Evolutionary conservation across 2,329 filamentous ascomycete species (phyloP), one percentile per base, ranked within the genome.

Genomic region (Fusarium acutatum): DNA sequence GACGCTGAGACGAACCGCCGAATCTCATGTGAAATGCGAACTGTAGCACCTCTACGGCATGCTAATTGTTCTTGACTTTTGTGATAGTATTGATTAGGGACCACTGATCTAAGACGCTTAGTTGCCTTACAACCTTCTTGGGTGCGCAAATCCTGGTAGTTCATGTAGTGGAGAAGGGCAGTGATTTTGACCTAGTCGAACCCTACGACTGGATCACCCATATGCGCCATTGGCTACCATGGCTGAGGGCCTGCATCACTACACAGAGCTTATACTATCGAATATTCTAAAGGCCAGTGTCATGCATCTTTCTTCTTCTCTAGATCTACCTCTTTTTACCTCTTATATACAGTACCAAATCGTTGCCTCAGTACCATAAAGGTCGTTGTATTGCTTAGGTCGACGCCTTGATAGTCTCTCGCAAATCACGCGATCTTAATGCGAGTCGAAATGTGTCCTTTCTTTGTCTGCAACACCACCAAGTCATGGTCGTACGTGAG

Each of bases 401-500:
- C 10, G 28, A 30, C 22, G 1, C 9, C 18, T 30, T 12, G 20
- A 30, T 30, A 6, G 28, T 17, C 12, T 3, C 20, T 12, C 7
- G 3, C 11, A 8, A 30, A n/a, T 49, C 46, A 49, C 3, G 46
- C 15, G 3, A 49, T 49, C 46, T 32, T 49, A 28, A 74, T 64
- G 10, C 40, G 58, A 38, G 67, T 57, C 2, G 71, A 72, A 3
- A 74, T 74, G 1, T 69, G 34, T 2, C 74, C 74, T 24, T 75
- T 76, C 47, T 74, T 75, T 4, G 74, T 74, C 24, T 74, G 73
- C 12, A 74, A 49, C 7, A 74, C 73, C 7, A 74, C 57, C 28
- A 74, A 28, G 15, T 76, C 74, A 62, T 74, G 71, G 14, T 76
- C 74, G 11, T 75, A 76, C 0, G 66, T 66, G 13, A 76, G 38